Evolutionary conservation across 805 yeast species (phyloP).

Genomic region (Barnettozyma botsteinii): DNA sequence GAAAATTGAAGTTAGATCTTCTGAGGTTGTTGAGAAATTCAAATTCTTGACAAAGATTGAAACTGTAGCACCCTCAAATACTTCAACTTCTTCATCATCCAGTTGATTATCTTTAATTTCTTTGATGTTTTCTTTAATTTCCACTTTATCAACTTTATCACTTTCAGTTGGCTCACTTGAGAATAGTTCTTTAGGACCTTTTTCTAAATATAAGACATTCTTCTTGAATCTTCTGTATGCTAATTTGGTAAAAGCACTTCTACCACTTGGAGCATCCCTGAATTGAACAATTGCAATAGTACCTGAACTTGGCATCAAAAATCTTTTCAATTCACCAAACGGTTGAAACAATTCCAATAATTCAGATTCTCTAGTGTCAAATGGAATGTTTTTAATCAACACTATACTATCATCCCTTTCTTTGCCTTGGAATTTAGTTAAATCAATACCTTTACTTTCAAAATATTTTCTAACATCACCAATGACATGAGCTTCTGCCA

Average conservation of each 20-base stretch:
- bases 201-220: slow-evolving; percentile 82
- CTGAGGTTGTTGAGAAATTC: slow-evolving; percentile 71
- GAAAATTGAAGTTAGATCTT: slow-evolving; percentile 55
- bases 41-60: slow-evolving; percentile 90
- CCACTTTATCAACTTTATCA: slow-evolving; percentile 24
- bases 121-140: slow-evolving; percentile 24
- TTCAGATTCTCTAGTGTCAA: slow-evolving; percentile 76
- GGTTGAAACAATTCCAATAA: slow-evolving; percentile 74
- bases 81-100: slow-evolving; percentile 33
- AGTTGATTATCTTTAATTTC: slow-evolving; percentile 23
- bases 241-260: slow-evolving; percentile 82
- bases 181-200: slow-evolving; percentile 85
- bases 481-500: slow-evolving; percentile 94
- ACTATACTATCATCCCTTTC: slow-evolving; percentile 79
- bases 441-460: slow-evolving; percentile 79
- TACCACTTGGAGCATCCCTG: slow-evolving; percentile 74
- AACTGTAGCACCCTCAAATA: slow-evolving; percentile 65
- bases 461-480: slow-evolving; percentile 87
- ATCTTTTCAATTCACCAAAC: slow-evolving; percentile 72
- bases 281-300: slow-evolving; percentile 92
- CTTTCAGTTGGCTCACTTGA: slow-evolving; percentile 44
- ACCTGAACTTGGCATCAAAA: slow-evolving; percentile 94
- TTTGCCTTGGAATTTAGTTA: slow-evolving; percentile 56
- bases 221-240: slow-evolving; percentile 86
- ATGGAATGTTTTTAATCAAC: slow-evolving; percentile 86